Conservation (phyloP, 208 protist species). For the Phytomonas francai region DNA sequence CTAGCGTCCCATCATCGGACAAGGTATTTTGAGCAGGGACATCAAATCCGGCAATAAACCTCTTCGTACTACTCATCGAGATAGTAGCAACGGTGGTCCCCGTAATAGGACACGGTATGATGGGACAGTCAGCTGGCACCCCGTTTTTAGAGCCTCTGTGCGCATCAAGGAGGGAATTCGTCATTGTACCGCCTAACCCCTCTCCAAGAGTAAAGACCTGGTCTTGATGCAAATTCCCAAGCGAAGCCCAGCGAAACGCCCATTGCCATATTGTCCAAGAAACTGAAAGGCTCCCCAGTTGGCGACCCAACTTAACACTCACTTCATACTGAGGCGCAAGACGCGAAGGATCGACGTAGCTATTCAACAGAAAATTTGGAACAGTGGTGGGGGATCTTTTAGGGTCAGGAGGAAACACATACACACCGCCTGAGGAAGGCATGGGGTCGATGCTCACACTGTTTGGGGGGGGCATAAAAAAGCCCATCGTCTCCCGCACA, state of each 20-base stretch:
- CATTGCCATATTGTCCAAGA: constrained; percentile 88
- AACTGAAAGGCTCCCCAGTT: constrained; percentile 35
- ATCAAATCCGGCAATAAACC: neutral
- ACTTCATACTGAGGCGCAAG: neutral
- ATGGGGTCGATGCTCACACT: neutral
- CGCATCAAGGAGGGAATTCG: neutral
- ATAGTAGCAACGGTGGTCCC: neutral
- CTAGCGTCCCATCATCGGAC: neutral
- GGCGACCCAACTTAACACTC: constrained; percentile 27
- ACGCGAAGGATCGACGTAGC: neutral
- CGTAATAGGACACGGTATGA: neutral
- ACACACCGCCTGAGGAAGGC: neutral
- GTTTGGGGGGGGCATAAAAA: constrained; percentile 16
- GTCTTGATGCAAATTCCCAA: neutral
- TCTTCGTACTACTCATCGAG: neutral
- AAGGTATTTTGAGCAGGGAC: neutral
- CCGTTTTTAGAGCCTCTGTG: neutral
- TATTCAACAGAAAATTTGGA: neutral
- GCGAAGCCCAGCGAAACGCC: constrained; percentile 55
- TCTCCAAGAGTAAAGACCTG: neutral
- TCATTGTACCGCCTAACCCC: neutral
- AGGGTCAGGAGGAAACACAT: neutral
- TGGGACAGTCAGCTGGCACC: neutral
- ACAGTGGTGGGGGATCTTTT: constrained; percentile 9
- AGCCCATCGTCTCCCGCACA: constrained; percentile 36